Base-by-base conservation (phyloP, 2,329 filamentous ascomycete genomes). In the Diaporthe batatas region DNA sequence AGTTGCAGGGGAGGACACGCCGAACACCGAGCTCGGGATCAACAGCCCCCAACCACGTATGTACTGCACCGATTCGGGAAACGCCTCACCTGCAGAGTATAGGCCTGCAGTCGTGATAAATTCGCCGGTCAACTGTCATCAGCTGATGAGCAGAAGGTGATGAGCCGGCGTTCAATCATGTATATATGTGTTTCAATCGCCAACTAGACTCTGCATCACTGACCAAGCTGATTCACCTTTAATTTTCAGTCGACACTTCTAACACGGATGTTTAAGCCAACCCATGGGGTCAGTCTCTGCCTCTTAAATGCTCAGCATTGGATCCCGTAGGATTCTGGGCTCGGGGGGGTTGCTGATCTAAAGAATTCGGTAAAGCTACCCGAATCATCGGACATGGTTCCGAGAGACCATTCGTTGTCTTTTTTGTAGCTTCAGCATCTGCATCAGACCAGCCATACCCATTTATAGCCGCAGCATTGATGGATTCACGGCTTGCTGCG, bases 21-120 rank as follows among this genome's bases (percentile, higher is more conserved):
- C 47, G 62, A 67, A 67, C 34, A 51, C 62, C 62, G 62, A 67
- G 23, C 47, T 53, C 47, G 47, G 62, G 62, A 67, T 67, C 47
- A 36, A 25, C 62, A 67, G 62, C 47, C 47, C 51, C 62, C 62
- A 53, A 39, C 14, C 14, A 53, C 47, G 10, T 16, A 53, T 32
- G 6, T 16, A 51, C 18, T 53, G n/a, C 0, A 21, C 21, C 34
- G 34, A 7, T 39, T 16, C 4, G 8, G n/a, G 32, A 67, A 23
- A 67, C 4, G 23, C 8, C 18, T 18, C 25, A 25, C 39, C 18
- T 47, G 11, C n/a, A 25, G n/a, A 39, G 25, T 21, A 3, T 18
- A 39, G 62, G 18, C 21, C 21, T 36, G 44, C n/a, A 67, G 18
- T 23, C n/a, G 32, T 67, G 47, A 67, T 8, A 6, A 53, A 39